These are phyloP conservation scores for Amanita jacksonii DNA, from an alignment of 768 basidiomycete genomes.

Conservation along the genomic window DNA sequence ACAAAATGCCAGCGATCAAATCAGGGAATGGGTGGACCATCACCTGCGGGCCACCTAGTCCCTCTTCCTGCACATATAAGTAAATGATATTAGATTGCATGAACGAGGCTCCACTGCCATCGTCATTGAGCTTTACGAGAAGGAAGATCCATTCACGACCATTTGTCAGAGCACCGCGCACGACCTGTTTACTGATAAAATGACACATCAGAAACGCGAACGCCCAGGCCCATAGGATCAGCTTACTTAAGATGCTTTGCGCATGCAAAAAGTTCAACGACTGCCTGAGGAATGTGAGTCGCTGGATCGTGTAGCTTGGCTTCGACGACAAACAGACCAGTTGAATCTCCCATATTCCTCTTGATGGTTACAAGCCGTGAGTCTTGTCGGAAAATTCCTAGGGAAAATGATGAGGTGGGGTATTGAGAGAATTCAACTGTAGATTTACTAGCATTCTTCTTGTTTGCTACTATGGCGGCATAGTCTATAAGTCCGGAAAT, in stretches of 20 bases:
- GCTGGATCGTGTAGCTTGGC: constrained; percentile 9
- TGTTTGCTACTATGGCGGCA: constrained; percentile 1
- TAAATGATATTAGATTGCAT: constrained; percentile 10
- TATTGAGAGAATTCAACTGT: constrained; percentile 2
- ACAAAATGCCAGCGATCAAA: constrained; percentile 16
- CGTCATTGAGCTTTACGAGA: constrained; percentile 11
- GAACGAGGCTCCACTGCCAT: constrained; percentile 14
- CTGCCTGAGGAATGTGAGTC: constrained; percentile 13
- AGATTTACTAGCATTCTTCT: constrained; percentile 2
- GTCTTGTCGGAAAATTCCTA: constrained; percentile 8
- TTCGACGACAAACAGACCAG: constrained; percentile 6
- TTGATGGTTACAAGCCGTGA: constrained; percentile 9
- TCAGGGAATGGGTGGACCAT: constrained; percentile 13
- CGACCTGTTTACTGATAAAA: constrained; percentile 13
- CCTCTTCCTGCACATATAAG: constrained; percentile 2
- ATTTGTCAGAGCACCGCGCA: constrained; percentile 19
- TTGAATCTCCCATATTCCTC: constrained; percentile 11
- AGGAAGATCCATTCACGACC: constrained; percentile 18
- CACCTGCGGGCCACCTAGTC: constrained; percentile 4
- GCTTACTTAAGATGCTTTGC: constrained; percentile 14
- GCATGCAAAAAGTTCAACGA: constrained; percentile 13
- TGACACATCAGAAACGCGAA: constrained; percentile 8
- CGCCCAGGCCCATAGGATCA: constrained; percentile 6
- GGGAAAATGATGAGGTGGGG: constrained; percentile 5
- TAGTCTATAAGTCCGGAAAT: constrained; percentile 2